Evolutionary conservation across 1,284 basidiomycete species (phyloP).

Genomic region (Ceratobasidium sp.): DNA sequence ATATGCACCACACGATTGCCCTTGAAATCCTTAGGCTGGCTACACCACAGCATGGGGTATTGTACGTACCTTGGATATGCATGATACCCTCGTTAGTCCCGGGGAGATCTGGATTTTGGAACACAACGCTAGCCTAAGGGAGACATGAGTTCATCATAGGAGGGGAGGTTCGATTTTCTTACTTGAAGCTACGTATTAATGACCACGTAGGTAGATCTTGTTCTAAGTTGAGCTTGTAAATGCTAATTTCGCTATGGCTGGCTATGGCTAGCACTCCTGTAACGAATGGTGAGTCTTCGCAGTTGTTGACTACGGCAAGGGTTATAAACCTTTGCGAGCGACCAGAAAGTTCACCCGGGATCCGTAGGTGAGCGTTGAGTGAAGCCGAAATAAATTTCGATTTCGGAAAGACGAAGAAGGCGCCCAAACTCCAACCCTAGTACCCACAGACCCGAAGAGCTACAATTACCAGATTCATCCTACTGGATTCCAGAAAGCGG

Average conservation of each 20-base stretch:
- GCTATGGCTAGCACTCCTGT: conserved; percentile 75
- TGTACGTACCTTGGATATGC: conserved; percentile 2
- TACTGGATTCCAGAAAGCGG: neutral
- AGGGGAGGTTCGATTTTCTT: conserved; percentile 44
- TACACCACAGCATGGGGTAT: no score
- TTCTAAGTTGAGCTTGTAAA: conserved; percentile 75
- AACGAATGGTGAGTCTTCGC: no score
- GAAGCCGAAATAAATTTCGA: conserved; percentile 72
- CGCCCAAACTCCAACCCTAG: conserved; percentile 73
- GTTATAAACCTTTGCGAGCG: conserved; percentile 15
- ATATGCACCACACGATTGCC: neutral
- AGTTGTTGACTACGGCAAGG: no score
- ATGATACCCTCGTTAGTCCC: conserved; percentile 22
- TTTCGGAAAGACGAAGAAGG: conserved; percentile 57
- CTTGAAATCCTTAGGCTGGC: neutral
- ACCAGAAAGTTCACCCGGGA: conserved; percentile 58
- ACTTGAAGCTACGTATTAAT: conserved; percentile 72
- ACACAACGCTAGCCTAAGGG: neutral
- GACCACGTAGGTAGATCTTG: conserved; percentile 82
- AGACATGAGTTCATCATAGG: neutral
- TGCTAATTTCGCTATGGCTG: conserved; percentile 61
- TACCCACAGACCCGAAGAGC: conserved; percentile 73
- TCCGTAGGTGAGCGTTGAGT: conserved; percentile 74
- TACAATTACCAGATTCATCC: conserved; percentile 46
- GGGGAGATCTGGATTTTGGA: conserved; percentile 18